Conservation (phyloP, 176 grass and related monocot genomes). For the Raddia guianensis region DNA sequence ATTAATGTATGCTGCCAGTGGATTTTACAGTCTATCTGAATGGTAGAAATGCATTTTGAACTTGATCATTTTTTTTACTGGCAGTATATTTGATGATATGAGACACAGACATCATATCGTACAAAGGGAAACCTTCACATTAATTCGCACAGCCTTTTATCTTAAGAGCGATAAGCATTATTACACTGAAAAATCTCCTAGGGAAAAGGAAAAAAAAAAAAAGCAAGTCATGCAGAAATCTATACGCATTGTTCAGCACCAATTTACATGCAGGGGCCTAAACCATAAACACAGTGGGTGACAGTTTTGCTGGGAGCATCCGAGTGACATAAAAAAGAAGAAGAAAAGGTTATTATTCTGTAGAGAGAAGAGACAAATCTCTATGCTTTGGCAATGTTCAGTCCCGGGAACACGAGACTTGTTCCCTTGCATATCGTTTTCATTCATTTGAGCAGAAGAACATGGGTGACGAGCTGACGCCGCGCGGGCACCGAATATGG, state of each 20-base stretch:
- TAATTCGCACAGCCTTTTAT: not conserved
- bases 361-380: conserved; percentile 35
- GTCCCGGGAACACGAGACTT: conserved; percentile 39
- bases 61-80: not conserved
- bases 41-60: not conserved
- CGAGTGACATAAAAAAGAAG: not conserved
- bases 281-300: not conserved
- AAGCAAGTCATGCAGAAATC: not conserved
- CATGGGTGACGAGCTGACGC: conserved; percentile 41
- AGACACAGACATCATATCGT: not conserved
- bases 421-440: not conserved
- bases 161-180: not conserved
- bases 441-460: conserved; percentile 50
- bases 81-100: not conserved
- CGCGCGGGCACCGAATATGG: not conserved
- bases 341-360: not conserved
- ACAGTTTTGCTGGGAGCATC: conserved; percentile 8
- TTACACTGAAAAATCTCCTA: not conserved
- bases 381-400: conserved; percentile 30
- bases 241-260: not conserved
- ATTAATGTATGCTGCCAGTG: not conserved
- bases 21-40: not conserved
- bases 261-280: not conserved
- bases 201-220: not conserved
- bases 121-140: not conserved